Evolutionary conservation across 352 stramenopile genomes (phyloP), one percentile per base, ranked within the genome.

Genomic region (Elongisporangium prolatum): DNA sequence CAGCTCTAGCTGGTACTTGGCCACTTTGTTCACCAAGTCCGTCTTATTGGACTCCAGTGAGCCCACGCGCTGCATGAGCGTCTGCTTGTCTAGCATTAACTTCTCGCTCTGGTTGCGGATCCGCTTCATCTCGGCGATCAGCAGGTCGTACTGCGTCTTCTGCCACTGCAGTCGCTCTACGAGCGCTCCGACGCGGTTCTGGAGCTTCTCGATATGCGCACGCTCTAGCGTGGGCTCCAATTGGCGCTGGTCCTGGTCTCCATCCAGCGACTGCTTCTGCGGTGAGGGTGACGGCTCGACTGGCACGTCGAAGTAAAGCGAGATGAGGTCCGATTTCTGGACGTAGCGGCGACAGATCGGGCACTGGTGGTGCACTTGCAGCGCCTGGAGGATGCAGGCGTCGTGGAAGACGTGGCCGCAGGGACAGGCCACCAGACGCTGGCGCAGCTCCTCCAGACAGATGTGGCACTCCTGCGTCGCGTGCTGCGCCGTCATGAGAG

Each of bases 401-500:
- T 84, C 64, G 59, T 93, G 84, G 63, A 77, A 91, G 49, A 93
- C 77, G 48, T 93, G 84, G 50, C 84, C 81, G 50, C 84, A 93
- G 8, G 76, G 80, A 28, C 68, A 77, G 40, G 77, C 77, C 47
- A 61, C 69, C 34, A 93, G 69, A 21, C 90, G 73, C 4, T 67
- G 59, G 4, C 75, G 81, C 37, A 93, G 65, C 55, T 93, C 82
- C 49, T 93, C 82, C 18, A 93, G 74, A 37, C 84, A 93, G 58
- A 93, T 93, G 58, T 91, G 84, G 67, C 84, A 93, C 54, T 91
- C 81, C 59, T 88, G 80, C 34, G 34, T 44, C 34, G 34, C 34
- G 34, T 44, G 34, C 34, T 44, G 34, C 10, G 34, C 34, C 34
- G 34, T 44, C 34, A 44, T 44, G 34, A 38, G 28, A 38, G 28